Evolutionary conservation across 306 rosid genomes (phyloP).

Genomic region (Aeschynomene evenia): DNA sequence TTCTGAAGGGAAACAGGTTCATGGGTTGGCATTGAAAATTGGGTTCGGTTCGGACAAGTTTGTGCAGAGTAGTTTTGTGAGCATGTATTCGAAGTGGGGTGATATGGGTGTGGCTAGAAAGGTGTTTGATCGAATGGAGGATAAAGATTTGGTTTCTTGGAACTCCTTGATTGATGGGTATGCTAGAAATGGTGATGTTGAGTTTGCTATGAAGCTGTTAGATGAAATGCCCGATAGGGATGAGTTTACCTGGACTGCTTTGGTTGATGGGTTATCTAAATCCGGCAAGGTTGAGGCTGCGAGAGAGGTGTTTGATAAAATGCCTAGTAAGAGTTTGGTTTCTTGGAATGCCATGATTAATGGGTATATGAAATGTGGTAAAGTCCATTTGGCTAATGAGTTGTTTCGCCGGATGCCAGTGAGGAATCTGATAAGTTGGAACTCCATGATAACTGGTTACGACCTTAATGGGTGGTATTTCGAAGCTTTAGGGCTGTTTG

Average conservation of each 20-base stretch:
- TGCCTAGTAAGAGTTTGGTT: conserved; percentile 49
- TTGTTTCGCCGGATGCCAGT: conserved; percentile 47
- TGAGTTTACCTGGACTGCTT: conserved; percentile 51
- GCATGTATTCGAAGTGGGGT: conserved; percentile 54
- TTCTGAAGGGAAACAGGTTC: conserved; percentile 55
- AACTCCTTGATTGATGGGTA: conserved; percentile 55
- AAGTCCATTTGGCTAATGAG: conserved; percentile 33
- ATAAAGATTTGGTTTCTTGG: conserved; percentile 50
- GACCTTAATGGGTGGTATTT: conserved; percentile 43
- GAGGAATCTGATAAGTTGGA: conserved; percentile 52
- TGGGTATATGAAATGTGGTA: conserved; percentile 55
- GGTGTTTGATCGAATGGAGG: conserved; percentile 47
- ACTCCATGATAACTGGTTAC: conserved; percentile 55
- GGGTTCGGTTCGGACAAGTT: conserved; percentile 50
- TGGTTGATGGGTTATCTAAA: conserved; percentile 55
- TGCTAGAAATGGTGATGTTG: conserved; percentile 48
- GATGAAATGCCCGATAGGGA: conserved; percentile 53
- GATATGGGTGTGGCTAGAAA: conserved; percentile 45
- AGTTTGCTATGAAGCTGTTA: conserved; percentile 42
- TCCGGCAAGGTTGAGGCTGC: conserved; percentile 48
- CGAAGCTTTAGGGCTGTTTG: conserved; percentile 46
- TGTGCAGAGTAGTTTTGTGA: conserved; percentile 60
- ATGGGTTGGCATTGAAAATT: conserved; percentile 49
- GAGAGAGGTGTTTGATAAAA: conserved; percentile 47
- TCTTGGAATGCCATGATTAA: conserved; percentile 66